These are phyloP conservation scores for Pachyrhizus erosus DNA, from an alignment of 306 rosid genomes.

Conservation along the genomic window DNA sequence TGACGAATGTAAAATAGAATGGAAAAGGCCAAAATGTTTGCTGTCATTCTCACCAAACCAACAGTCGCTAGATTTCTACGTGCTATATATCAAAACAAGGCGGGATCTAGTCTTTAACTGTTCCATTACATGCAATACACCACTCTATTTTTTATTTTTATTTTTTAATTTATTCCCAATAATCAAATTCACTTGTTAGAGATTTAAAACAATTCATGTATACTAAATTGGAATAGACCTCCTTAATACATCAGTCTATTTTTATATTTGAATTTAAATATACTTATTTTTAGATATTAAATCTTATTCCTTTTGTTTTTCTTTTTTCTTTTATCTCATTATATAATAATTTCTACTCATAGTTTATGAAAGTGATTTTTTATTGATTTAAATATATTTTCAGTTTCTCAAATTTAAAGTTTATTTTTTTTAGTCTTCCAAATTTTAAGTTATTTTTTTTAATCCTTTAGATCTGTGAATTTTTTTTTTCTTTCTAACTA, in stretches of 20 bases:
- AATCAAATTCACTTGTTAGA: too few species aligned
- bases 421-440: too few species aligned
- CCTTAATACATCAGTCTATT: neutral
- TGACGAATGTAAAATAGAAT: neutral
- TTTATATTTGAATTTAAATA: neutral
- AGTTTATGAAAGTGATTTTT: too few species aligned
- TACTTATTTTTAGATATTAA: neutral
- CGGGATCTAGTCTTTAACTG: neutral
- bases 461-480: too few species aligned
- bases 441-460: too few species aligned
- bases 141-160: neutral
- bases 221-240: too few species aligned
- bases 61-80: neutral
- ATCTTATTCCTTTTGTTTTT: neutral
- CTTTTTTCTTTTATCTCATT: too few species aligned
- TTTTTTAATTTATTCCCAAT: neutral
- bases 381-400: too few species aligned
- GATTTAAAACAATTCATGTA: too few species aligned
- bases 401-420: too few species aligned
- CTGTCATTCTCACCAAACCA: conserved; percentile 14
- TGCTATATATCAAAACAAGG: conserved; percentile 3
- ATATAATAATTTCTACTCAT: too few species aligned
- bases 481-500: too few species aligned
- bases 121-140: neutral
- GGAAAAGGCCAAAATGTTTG: neutral